A percentile compares a stretch with the other conserved stretches of the same genome.
Evolutionary conservation across 2,329 filamentous ascomycete genomes (phyloP).

Genomic region (Paracoccidioides brasiliensis): DNA sequence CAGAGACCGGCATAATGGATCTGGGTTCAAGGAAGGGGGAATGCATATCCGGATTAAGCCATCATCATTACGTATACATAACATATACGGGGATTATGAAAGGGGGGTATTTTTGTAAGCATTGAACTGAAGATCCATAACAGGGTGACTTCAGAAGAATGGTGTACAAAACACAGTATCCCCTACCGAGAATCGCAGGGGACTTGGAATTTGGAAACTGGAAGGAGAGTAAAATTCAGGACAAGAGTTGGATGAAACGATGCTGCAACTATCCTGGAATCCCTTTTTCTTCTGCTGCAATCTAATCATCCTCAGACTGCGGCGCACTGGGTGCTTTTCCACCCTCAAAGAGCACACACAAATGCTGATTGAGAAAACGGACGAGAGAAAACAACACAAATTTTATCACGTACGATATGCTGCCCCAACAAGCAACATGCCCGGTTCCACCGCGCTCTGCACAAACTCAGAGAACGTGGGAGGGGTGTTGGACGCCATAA

Average conservation of each 20-base stretch:
- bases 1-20: no score
- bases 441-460: neutral
- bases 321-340: no score
- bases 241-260: no score
- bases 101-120: neutral
- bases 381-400: neutral
- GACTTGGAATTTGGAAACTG: neutral
- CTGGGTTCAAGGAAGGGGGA: no score
- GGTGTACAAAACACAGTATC: neutral
- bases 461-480: conserved; percentile 1
- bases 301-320: no score
- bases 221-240: no score
- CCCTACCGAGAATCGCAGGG: neutral
- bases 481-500: neutral
- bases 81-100: no score
- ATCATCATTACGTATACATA: no score
- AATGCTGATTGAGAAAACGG: neutral
- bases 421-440: neutral
- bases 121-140: neutral
- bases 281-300: no score
- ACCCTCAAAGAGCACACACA: neutral
- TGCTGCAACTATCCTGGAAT: no score
- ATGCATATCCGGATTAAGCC: no score
- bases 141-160: neutral
- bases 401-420: conserved; percentile 4